Conservation (phyloP, 1,284 basidiomycete species). For the Flammula alnicola region DNA sequence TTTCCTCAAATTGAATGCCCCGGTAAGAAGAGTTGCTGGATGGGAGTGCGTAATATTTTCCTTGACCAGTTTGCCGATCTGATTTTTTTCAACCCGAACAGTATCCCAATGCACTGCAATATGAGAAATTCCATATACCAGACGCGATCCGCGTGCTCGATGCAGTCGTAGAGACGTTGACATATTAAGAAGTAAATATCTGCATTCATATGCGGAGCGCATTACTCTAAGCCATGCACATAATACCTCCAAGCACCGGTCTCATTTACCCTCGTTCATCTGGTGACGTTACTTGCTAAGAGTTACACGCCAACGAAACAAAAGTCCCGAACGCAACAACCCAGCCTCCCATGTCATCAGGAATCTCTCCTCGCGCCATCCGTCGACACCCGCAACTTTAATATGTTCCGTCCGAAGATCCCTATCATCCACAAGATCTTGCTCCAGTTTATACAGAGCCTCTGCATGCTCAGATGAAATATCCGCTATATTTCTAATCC, state of each 20-base stretch:
- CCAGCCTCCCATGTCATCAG: conserved; percentile 57
- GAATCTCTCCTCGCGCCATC: conserved; percentile 54
- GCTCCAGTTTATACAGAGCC: conserved; percentile 35
- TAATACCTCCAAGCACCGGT: too few species aligned
- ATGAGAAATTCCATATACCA: conserved; percentile 91
- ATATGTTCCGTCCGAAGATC: conserved; percentile 36
- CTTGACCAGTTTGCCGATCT: too few species aligned
- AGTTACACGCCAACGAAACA: conserved; percentile 40
- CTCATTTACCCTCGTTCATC: not conserved
- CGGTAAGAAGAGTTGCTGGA: conserved; percentile 83
- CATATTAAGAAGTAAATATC: conserved; percentile 55
- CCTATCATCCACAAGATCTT: conserved; percentile 33
- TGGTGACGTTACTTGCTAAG: conserved; percentile 27
- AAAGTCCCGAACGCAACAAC: conserved; percentile 42
- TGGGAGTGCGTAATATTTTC: conserved; percentile 80
- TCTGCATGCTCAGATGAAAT: conserved; percentile 43
- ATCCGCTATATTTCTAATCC: conserved; percentile 44
- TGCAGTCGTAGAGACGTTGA: conserved; percentile 81
- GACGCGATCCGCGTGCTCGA: conserved; percentile 85
- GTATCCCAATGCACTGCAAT: conserved; percentile 83
- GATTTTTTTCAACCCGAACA: too few species aligned
- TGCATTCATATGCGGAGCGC: conserved; percentile 3
- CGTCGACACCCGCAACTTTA: conserved; percentile 37
- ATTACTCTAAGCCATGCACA: conserved; percentile 4
- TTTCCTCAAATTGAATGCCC: conserved; percentile 87